phyloP scores from a whole-genome alignment of 768 basidiomycete species.

The Mycena alexandri region DNA sequence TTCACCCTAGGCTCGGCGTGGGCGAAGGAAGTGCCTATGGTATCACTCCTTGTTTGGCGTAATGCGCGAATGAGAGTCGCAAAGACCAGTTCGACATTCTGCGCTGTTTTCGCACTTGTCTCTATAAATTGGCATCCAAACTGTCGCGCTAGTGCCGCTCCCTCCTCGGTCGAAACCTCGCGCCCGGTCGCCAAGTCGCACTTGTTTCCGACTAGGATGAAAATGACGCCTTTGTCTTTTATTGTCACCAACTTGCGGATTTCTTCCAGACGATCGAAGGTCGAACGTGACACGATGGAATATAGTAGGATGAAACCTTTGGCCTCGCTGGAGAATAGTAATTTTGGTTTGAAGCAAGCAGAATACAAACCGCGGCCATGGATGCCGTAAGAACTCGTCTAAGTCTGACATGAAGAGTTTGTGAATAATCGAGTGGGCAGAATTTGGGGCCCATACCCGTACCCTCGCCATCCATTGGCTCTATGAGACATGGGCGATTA shows the following conservation, averaged over 20 bases:
- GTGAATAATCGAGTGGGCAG: too few relatives aligned
- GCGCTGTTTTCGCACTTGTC: slow-evolving; percentile 94
- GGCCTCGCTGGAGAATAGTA: slow-evolving; percentile 75
- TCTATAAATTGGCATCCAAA: slow-evolving; percentile 96
- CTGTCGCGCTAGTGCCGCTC: slow-evolving; percentile 81
- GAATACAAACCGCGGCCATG: slow-evolving; percentile 91
- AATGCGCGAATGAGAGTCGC: slow-evolving; percentile 86
- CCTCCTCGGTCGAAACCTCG: slow-evolving; percentile 93
- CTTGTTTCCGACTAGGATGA: slow-evolving; percentile 97
- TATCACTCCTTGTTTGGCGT: slow-evolving; percentile 72
- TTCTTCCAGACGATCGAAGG: slow-evolving; percentile 89
- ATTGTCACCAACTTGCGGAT: slow-evolving; percentile 94
- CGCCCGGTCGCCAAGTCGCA: slow-evolving; percentile 90
- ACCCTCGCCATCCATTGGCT: slow-evolving; percentile 97
- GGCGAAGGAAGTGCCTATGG: slow-evolving; percentile 55
- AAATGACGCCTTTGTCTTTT: slow-evolving; percentile 90
- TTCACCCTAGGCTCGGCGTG: slow-evolving; percentile 53
- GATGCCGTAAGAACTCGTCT: slow-evolving; percentile 94
- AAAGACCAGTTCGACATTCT: slow-evolving; percentile 93
- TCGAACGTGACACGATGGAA: slow-evolving; percentile 93
- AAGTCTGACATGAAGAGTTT: slow-evolving; percentile 48
- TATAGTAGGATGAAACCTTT: slow-evolving; percentile 98
- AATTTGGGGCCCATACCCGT: slow-evolving; percentile 74
- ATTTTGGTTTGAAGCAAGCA: slow-evolving; percentile 16
- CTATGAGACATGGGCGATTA: slow-evolving; percentile 94